Conservation (phyloP, 1,284 basidiomycete species). For the Cerrena zonata region DNA sequence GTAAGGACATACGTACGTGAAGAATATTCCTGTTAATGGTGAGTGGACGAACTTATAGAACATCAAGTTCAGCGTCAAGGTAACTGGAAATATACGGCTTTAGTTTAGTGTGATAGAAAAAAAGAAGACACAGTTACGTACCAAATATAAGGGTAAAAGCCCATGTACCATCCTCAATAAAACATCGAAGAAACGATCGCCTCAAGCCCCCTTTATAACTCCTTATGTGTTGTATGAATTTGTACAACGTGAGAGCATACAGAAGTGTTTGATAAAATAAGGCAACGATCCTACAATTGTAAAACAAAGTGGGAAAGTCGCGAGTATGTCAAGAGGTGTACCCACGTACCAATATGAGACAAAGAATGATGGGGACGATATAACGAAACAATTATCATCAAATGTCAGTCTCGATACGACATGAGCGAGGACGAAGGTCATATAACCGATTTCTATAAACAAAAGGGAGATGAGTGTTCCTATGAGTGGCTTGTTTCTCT, state of each 20-base stretch:
- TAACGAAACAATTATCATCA: conserved; percentile 23
- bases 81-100: conserved; percentile 3
- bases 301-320: neutral
- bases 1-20: conserved; percentile 14
- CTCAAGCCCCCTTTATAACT: no score
- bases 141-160: conserved; percentile 25
- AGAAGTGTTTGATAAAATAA: conserved; percentile 23
- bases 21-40: conserved; percentile 25
- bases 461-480: conserved; percentile 15
- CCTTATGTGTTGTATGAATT: conserved; percentile 20
- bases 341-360: conserved; percentile 21
- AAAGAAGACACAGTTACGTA: conserved; percentile 14
- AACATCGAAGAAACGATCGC: conserved; percentile 20
- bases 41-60: conserved; percentile 23
- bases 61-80: conserved; percentile 20
- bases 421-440: conserved; percentile 19
- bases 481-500: conserved; percentile 14
- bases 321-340: neutral
- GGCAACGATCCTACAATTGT: conserved; percentile 18
- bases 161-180: conserved; percentile 26
- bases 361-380: conserved; percentile 19
- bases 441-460: conserved; percentile 15
- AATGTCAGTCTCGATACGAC: conserved; percentile 18
- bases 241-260: conserved; percentile 21
- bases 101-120: neutral